Evolutionary conservation across 106 monocot species (phyloP), one percentile per base, ranked within the genome.

Genomic region (Dioscorea alata): DNA sequence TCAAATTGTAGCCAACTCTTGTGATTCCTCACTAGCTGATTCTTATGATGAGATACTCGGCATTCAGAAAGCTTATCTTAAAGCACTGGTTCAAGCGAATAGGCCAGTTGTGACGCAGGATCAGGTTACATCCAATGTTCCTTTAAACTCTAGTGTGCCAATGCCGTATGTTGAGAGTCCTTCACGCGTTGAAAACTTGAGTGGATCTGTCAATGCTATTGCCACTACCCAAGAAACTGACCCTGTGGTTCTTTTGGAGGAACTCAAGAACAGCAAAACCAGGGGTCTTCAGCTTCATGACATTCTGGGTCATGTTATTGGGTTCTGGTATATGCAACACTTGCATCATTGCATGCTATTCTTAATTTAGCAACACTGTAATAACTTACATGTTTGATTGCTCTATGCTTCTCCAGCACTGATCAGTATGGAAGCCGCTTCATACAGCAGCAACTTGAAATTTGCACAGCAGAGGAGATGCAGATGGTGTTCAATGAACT

Each of bases 191-290:
- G 83, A 90, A 70, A 93, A 86, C 52, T 59, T 90, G 8, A 59
- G 35, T 67, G 90, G 85, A 23, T 68, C 74, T 62, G 33, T 57
- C 12, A 58, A 80, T 71, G 33, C 59, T 52, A 52, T 50, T 66
- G 76, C 75, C 13, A 71, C 42, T 33, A 76, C 82, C 42, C 83
- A 89, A 48, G 93, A 77, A 17, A 64, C 72, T 75, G 87, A 83
- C 79, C 73, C 75, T 34, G 74, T 85, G 23, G 79, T 93, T 1
- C 89, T 99, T 22, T 68, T 99, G 50, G 93, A 99, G 31, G 99
- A 99, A 54, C 88, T 99, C 35, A 99, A 99, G 81, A 84, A 79
- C 75, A 99, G 90, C 64, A 99, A 99, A 70, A 81, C 84, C 25
- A 93, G 78, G 73, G 85, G 81, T 57, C 93, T 83, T 69, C 93